These are phyloP conservation scores for Verticillium klebahnii DNA, from an alignment of 2,329 filamentous ascomycete genomes.

Conservation along the genomic window DNA sequence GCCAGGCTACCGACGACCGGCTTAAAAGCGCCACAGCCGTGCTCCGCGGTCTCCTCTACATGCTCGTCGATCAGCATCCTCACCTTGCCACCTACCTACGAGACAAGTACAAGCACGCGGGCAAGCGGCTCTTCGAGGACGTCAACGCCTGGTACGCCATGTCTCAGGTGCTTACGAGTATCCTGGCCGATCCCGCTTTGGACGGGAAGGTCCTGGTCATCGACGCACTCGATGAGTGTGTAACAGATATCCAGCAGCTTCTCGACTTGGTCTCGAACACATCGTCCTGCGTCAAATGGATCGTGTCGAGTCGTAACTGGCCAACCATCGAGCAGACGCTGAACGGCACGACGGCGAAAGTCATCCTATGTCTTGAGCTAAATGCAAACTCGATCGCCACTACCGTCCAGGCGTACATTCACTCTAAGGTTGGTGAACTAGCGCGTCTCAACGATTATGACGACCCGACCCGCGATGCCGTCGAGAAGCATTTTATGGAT, in stretches of 20 bases:
- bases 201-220: conserved; percentile 29
- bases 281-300: too few species aligned
- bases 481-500: conserved; percentile 12
- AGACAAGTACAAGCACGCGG: conserved; percentile 12
- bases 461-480: background rate
- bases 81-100: conserved; percentile 4
- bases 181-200: conserved; percentile 30
- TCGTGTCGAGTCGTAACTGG: too few species aligned
- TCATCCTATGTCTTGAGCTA: conserved; percentile 27
- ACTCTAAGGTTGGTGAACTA: conserved; percentile 21
- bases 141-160: conserved; percentile 23
- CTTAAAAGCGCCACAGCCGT: conserved; percentile 34
- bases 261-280: conserved; percentile 24
- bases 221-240: conserved; percentile 9
- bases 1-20: conserved; percentile 29
- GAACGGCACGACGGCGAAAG: conserved; percentile 9
- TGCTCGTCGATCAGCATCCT: conserved; percentile 21
- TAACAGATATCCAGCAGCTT: conserved; percentile 16
- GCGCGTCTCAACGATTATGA: background rate
- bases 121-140: conserved; percentile 32
- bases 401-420: conserved; percentile 20
- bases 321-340: conserved; percentile 11
- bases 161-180: conserved; percentile 28
- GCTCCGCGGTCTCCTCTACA: conserved; percentile 36
- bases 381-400: conserved; percentile 25